A percentile compares a stretch with the other conserved stretches of the same genome.
These are phyloP conservation scores for Colletotrichum agaves DNA, from an alignment of 2,329 filamentous ascomycete species.

Conservation along the genomic window DNA sequence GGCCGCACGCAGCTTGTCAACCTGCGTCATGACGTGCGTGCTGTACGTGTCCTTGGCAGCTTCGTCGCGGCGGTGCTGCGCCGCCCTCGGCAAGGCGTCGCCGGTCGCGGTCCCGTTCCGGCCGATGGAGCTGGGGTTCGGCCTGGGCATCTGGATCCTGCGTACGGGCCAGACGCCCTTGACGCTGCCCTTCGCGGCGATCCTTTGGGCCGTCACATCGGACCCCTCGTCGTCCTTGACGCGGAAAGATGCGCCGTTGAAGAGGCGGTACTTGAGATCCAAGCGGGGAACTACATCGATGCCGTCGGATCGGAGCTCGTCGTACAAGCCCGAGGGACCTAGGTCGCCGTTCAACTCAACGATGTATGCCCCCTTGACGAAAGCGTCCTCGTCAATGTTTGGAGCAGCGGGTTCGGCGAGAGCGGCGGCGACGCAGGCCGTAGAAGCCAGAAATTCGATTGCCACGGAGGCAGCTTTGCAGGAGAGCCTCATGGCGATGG, in stretches of 20 bases:
- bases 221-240: constrained; percentile 42
- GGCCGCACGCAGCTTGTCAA: constrained; percentile 53
- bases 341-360: constrained; percentile 41
- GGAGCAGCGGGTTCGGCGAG: not conserved
- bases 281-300: constrained; percentile 39
- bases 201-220: constrained; percentile 39
- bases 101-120: constrained; percentile 36
- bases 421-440: constrained; percentile 4
- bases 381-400: constrained; percentile 6
- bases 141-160: constrained; percentile 38
- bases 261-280: constrained; percentile 40
- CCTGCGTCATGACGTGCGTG: constrained; percentile 48
- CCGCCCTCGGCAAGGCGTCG: constrained; percentile 17
- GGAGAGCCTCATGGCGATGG: constrained; percentile 24
- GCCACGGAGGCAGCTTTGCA: constrained; percentile 9
- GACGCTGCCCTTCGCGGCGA: constrained; percentile 41
- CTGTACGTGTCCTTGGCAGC: constrained; percentile 33
- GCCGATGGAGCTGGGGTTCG: constrained; percentile 32
- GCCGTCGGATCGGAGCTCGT: constrained; percentile 36
- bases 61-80: constrained; percentile 2
- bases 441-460: constrained; percentile 16
- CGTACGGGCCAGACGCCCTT: constrained; percentile 46
- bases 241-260: constrained; percentile 43
- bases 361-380: constrained; percentile 42
- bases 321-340: constrained; percentile 35